A percentile compares a stretch with the other conserved stretches of the same genome.
Evolutionary conservation across 148 eudicot species (phyloP).

Genomic region (Rhododendron henanense): DNA sequence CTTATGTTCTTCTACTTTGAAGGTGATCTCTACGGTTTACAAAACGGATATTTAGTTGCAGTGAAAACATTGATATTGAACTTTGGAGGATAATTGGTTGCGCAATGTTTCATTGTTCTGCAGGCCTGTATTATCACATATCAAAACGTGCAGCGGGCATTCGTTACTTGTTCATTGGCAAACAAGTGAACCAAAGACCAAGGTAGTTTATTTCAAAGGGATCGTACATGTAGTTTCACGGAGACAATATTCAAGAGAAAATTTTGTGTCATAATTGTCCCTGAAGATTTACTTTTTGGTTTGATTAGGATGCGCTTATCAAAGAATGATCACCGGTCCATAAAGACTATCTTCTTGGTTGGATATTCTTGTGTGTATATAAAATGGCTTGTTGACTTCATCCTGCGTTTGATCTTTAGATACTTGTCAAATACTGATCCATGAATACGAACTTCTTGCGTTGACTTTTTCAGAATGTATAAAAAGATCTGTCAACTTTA

Average conservation of each 20-base stretch:
- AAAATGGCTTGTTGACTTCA: neutral
- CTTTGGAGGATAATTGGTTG: neutral
- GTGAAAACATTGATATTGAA: neutral
- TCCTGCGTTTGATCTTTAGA: neutral
- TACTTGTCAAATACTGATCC: neutral
- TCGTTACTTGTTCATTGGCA: conserved; percentile 90
- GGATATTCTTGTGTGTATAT: neutral
- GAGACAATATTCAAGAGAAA: neutral
- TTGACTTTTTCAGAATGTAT: neutral
- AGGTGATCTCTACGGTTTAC: conserved; percentile 44
- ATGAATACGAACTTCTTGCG: neutral
- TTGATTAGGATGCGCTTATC: neutral
- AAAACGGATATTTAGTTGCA: neutral
- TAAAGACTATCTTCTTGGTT: neutral
- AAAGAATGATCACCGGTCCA: neutral
- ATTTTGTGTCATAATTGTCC: neutral
- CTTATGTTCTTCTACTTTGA: conserved; percentile 99
- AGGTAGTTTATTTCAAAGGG: conserved; percentile 39
- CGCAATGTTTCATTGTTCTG: conserved; percentile 9
- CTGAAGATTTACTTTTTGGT: neutral
- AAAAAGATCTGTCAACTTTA: neutral
- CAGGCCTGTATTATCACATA: conserved; percentile 92
- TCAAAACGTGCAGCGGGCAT: conserved; percentile 95
- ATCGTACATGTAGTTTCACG: neutral
- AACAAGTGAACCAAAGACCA: conserved; percentile 86